These are phyloP conservation scores for Sisymbrium altissimum DNA, from an alignment of 345 rosid genomes.

Conservation along the genomic window DNA sequence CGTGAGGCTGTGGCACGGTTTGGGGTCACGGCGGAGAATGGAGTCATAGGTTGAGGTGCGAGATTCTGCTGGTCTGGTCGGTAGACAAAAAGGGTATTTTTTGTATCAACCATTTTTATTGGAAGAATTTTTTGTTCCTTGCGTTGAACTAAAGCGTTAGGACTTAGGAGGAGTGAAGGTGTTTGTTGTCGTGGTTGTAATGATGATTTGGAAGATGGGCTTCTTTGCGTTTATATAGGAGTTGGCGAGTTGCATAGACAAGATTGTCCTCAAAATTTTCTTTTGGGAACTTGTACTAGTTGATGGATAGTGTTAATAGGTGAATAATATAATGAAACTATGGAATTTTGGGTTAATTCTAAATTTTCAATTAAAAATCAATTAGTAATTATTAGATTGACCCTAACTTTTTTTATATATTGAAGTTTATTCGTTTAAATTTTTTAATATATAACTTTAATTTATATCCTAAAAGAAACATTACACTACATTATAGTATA, in stretches of 20 bases:
- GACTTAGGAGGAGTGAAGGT: neutral
- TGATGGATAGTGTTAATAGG: neutral
- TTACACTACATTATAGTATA: too few species aligned
- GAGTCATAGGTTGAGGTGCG: conserved; percentile 4
- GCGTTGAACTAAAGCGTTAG: neutral
- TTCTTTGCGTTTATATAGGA: conserved; percentile 11
- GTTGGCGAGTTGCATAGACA: conserved; percentile 1
- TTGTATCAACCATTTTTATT: conserved; percentile 9
- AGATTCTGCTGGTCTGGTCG: conserved; percentile 6
- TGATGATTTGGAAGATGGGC: neutral
- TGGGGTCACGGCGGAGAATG: conserved; percentile 18
- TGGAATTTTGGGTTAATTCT: too few species aligned
- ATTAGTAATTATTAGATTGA: too few species aligned
- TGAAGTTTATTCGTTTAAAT: too few species aligned
- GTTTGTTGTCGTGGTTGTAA: neutral
- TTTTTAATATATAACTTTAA: too few species aligned
- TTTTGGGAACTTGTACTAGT: neutral
- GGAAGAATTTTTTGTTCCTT: neutral
- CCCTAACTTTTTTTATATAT: too few species aligned
- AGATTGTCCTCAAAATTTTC: neutral
- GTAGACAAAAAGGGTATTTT: neutral
- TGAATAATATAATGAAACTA: neutral
- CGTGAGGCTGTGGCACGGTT: conserved; percentile 13
- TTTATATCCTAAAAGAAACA: too few species aligned
- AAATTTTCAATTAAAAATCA: too few species aligned